A percentile compares a stretch with the other conserved stretches of the same genome.
Conservation (phyloP, 345 rosid genomes). For the Cardamine chenopodiifolia region DNA sequence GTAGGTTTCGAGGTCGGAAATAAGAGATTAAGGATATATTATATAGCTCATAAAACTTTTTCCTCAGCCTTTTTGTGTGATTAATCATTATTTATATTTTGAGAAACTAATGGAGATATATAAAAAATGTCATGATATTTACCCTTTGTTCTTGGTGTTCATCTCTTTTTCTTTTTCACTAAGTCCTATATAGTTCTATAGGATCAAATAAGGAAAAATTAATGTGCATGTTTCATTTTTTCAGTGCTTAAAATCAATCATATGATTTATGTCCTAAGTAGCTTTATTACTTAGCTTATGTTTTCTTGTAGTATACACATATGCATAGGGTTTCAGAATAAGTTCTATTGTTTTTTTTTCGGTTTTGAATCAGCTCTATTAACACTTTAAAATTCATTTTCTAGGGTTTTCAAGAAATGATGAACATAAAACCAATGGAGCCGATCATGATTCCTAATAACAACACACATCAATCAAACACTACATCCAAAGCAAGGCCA, state of each 20-base stretch:
- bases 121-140: constrained; percentile 33
- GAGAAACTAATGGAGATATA: background rate
- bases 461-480: constrained; percentile 40
- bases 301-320: background rate
- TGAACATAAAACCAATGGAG: constrained; percentile 47
- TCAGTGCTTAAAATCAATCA: background rate
- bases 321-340: constrained; percentile 12
- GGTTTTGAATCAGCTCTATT: constrained; percentile 11
- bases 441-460: constrained; percentile 39
- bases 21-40: constrained; percentile 1
- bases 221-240: constrained; percentile 20
- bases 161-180: constrained; percentile 4
- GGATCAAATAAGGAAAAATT: background rate
- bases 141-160: constrained; percentile 32
- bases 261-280: background rate
- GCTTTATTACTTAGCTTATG: background rate
- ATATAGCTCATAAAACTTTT: constrained; percentile 19
- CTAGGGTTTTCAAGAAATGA: constrained; percentile 46
- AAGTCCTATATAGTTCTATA: background rate
- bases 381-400: background rate
- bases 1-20: constrained; percentile 29
- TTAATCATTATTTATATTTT: constrained; percentile 11
- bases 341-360: background rate
- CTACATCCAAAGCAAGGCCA: constrained; percentile 35
- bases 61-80: constrained; percentile 31